A percentile compares a stretch with the other conserved stretches of the same genome.
Evolutionary conservation across 202 grass and related monocot species (phyloP).

Genomic region (Dendrocalamus latiflorus): DNA sequence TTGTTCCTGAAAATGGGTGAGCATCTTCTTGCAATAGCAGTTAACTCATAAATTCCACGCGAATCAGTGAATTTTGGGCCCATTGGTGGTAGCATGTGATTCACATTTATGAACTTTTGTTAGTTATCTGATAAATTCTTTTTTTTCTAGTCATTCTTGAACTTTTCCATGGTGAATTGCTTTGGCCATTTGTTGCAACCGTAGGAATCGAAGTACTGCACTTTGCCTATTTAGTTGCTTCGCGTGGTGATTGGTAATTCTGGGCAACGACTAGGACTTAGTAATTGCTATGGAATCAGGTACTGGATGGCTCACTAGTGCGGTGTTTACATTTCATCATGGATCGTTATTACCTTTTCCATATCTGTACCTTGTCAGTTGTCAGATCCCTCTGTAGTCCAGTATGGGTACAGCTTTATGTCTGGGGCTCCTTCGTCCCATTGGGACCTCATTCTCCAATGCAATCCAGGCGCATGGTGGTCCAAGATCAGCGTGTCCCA

Average conservation of each 20-base stretch:
- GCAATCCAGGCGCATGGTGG: conserved; percentile 24
- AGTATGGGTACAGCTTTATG: conserved; percentile 40
- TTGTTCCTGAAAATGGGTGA: neutral
- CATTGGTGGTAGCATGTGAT: too few species aligned
- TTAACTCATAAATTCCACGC: neutral
- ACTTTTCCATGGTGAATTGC: neutral
- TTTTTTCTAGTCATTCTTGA: neutral
- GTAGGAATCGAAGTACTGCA: neutral
- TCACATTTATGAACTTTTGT: too few species aligned
- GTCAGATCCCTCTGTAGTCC: conserved; percentile 32
- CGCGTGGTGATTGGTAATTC: conserved; percentile 1
- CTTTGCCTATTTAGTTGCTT: neutral
- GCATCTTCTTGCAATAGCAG: neutral
- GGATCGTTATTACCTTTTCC: conserved; percentile 15
- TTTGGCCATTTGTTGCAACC: neutral
- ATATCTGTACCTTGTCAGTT: conserved; percentile 33
- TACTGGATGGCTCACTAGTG: neutral
- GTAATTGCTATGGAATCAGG: conserved; percentile 7
- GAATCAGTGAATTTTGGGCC: neutral
- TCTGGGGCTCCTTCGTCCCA: conserved; percentile 9
- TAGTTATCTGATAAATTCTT: neutral
- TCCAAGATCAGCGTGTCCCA: conserved; percentile 30
- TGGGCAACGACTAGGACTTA: conserved; percentile 4
- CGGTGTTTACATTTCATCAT: conserved; percentile 16
- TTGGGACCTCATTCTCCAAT: conserved; percentile 33